Conservation (phyloP, 2,329 filamentous ascomycete genomes). For the Pseudogymnoascus sp. region DNA sequence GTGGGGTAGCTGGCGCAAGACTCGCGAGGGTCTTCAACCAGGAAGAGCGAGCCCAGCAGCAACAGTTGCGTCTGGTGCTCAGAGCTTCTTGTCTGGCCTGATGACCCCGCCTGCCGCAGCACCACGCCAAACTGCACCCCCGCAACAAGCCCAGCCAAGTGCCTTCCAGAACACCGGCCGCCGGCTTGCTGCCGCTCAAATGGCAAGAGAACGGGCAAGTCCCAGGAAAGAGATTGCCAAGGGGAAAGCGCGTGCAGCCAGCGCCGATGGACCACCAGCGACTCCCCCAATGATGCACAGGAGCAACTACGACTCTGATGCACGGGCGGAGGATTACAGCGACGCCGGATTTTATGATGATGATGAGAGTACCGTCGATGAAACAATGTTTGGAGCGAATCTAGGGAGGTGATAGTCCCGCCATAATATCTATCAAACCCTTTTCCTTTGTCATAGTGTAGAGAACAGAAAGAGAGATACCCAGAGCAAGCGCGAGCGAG, state of each 20-base stretch:
- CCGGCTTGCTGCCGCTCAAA: constrained; percentile 45
- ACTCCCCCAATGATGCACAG: constrained; percentile 56
- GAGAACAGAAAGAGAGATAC: constrained; percentile 3
- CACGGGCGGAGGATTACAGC: constrained; percentile 44
- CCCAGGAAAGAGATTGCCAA: constrained; percentile 3
- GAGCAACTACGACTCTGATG: constrained; percentile 53
- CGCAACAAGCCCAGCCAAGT: constrained; percentile 39
- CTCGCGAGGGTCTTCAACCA: constrained; percentile 31
- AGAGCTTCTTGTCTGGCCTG: constrained; percentile 66
- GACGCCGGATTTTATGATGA: constrained; percentile 30
- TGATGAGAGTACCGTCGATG: constrained; percentile 23
- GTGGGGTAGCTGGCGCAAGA: constrained; percentile 90
- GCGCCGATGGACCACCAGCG: constrained; percentile 21
- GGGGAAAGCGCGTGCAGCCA: constrained; percentile 29
- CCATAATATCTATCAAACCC: constrained; percentile 3
- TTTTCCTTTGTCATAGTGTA: constrained; percentile 6
- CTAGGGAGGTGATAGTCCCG: constrained; percentile 10
- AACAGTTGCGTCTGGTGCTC: constrained; percentile 40
- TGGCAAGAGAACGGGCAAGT: constrained; percentile 23
- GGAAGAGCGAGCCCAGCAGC: constrained; percentile 32
- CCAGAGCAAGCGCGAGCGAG: background rate
- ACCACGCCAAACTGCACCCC: constrained; percentile 46
- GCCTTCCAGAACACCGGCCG: constrained; percentile 54
- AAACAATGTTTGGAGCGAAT: constrained; percentile 13
- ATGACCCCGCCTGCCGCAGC: constrained; percentile 75